These are phyloP conservation scores for Glebionis coronaria DNA, from an alignment of 129 eudicot genomes.

Conservation along the genomic window DNA sequence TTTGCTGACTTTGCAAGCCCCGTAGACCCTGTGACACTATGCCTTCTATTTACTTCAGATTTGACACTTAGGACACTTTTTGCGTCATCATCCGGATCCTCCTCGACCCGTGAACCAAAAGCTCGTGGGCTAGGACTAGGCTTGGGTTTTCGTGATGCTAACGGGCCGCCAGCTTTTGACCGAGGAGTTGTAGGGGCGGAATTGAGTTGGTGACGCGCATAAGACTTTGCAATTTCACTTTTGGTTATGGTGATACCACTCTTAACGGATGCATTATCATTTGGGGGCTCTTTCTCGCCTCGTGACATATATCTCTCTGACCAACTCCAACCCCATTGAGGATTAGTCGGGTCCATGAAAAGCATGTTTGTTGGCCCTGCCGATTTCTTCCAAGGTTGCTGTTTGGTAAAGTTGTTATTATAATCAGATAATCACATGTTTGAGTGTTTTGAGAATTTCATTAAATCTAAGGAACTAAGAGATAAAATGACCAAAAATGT, in stretches of 20 bases:
- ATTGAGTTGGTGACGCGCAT: conserved; percentile 75
- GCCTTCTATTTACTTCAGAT: conserved; percentile 73
- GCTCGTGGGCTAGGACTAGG: conserved; percentile 59
- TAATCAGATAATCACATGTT: neutral
- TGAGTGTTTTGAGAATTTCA: neutral
- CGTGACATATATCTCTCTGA: conserved; percentile 70
- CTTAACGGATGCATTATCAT: conserved; percentile 45
- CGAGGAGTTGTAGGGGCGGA: conserved; percentile 54
- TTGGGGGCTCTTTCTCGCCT: conserved; percentile 31
- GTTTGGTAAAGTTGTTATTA: conserved; percentile 17
- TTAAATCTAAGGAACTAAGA: neutral
- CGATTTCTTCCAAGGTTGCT: conserved; percentile 83
- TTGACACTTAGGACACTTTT: conserved; percentile 59
- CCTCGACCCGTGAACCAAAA: conserved; percentile 31
- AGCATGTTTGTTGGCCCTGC: conserved; percentile 56
- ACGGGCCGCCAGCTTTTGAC: conserved; percentile 33
- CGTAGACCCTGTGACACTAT: conserved; percentile 68
- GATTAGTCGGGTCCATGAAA: conserved; percentile 89
- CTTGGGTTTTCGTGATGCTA: conserved; percentile 42
- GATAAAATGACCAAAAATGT: neutral
- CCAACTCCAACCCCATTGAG: conserved; percentile 99
- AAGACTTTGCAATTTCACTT: conserved; percentile 72
- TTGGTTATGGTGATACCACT: conserved; percentile 35
- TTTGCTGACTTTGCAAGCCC: conserved; percentile 62
- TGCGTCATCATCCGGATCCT: conserved; percentile 41